Evolutionary conservation across 1,284 basidiomycete species (phyloP).

Genomic region (Chondrostereum purpureum): DNA sequence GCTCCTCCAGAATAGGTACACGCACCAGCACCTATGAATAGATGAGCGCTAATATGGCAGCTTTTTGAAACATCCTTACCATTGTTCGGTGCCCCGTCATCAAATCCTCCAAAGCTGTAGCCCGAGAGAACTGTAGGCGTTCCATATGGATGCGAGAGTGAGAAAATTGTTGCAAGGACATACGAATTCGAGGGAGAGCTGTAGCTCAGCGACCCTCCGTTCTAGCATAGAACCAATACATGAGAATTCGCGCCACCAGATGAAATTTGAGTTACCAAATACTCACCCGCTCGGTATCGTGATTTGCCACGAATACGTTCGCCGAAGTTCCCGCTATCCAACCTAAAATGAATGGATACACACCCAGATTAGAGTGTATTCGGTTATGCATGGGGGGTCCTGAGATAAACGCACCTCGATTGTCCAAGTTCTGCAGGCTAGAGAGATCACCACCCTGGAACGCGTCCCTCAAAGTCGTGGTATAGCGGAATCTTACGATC

Average conservation of each 20-base stretch:
- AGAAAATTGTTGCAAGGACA: constrained; percentile 53
- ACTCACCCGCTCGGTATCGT: constrained; percentile 62
- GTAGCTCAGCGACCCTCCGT: constrained; percentile 46
- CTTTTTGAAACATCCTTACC: constrained; percentile 23
- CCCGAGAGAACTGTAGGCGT: constrained; percentile 59
- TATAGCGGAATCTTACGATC: constrained; percentile 66
- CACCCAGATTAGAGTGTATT: too few species aligned
- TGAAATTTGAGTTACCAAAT: background rate
- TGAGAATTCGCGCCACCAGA: too few species aligned
- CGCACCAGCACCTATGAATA: constrained; percentile 36
- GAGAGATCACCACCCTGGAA: constrained; percentile 48
- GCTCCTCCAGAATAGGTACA: constrained; percentile 47
- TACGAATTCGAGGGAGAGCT: constrained; percentile 63
- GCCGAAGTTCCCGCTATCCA: constrained; percentile 50
- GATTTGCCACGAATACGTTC: constrained; percentile 65
- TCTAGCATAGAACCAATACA: constrained; percentile 27
- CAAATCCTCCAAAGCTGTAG: constrained; percentile 45
- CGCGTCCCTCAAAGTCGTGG: constrained; percentile 40
- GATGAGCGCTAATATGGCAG: background rate
- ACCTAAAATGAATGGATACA: constrained; percentile 32
- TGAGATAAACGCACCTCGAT: constrained; percentile 28
- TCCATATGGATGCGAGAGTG: constrained; percentile 61
- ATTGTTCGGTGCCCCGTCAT: constrained; percentile 51
- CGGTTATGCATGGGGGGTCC: background rate
- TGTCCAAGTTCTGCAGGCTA: constrained; percentile 46